Conservation (phyloP, 805 yeast genomes). For the Blastobotrys chiropterorum region DNA sequence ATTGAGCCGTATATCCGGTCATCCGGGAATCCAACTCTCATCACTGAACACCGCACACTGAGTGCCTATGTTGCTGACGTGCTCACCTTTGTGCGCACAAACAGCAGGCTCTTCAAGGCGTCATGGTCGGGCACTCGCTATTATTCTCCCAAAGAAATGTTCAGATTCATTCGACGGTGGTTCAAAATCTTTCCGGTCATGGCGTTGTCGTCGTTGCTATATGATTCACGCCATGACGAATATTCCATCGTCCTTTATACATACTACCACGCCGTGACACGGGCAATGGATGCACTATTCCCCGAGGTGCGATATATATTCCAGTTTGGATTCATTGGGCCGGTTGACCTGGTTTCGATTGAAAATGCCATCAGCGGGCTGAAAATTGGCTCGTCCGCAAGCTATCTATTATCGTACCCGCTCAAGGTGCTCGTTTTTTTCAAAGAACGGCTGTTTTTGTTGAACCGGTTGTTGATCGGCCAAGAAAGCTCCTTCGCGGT, state of each 20-base stretch:
- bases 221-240: not conserved
- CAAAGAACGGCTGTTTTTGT: conserved; percentile 22
- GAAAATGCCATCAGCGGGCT: conserved; percentile 11
- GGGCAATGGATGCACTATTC: conserved; percentile 32
- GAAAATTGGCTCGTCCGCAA: conserved; percentile 3
- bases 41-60: conserved; percentile 13
- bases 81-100: conserved; percentile 11
- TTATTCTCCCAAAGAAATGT: conserved; percentile 20
- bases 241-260: conserved; percentile 25
- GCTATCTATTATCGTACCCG: conserved; percentile 24
- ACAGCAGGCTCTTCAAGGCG: conserved; percentile 7
- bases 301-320: conserved; percentile 34
- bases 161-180: conserved; percentile 23
- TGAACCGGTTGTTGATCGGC: conserved; percentile 19
- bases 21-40: conserved; percentile 5
- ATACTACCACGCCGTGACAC: conserved; percentile 32
- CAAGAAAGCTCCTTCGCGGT: conserved; percentile 7
- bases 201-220: conserved; percentile 16
- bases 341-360: conserved; percentile 29
- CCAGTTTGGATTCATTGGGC: conserved; percentile 32
- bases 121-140: conserved; percentile 11
- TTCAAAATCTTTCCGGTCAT: conserved; percentile 22
- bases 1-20: conserved; percentile 14
- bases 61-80: conserved; percentile 12
- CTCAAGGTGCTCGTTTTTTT: conserved; percentile 27